These are phyloP conservation scores for Aquilaria sinensis DNA, from an alignment of 345 rosid genomes.

Conservation along the genomic window DNA sequence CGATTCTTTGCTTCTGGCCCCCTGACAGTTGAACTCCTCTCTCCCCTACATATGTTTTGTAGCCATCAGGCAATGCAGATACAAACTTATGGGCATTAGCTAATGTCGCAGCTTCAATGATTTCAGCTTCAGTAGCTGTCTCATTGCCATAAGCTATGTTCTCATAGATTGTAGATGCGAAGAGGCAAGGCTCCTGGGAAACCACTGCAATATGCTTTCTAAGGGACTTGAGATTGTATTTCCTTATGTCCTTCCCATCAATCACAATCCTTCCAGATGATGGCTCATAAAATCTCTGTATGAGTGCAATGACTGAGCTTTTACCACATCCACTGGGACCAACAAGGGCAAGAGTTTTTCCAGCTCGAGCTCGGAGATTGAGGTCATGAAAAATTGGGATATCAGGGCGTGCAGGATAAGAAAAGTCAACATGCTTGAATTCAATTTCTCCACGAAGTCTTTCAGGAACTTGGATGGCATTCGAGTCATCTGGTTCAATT, in stretches of 20 bases:
- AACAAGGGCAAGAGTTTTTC: constrained; percentile 89
- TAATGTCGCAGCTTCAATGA: constrained; percentile 79
- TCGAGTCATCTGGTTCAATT: constrained; percentile 89
- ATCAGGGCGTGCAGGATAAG: constrained; percentile 91
- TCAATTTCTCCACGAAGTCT: constrained; percentile 90
- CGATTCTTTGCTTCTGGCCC: constrained; percentile 94
- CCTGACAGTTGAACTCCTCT: constrained; percentile 93
- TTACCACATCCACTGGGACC: constrained; percentile 99
- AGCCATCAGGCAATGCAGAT: constrained; percentile 74
- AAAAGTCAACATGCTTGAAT: constrained; percentile 88
- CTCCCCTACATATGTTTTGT: constrained; percentile 82
- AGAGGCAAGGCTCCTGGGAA: constrained; percentile 94
- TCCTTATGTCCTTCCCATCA: constrained; percentile 91
- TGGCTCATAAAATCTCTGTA: constrained; percentile 83
- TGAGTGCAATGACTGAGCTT: constrained; percentile 83
- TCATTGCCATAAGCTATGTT: constrained; percentile 95
- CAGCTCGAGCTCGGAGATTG: constrained; percentile 80
- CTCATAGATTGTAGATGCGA: constrained; percentile 72
- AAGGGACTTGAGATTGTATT: constrained; percentile 86
- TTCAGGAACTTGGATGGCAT: constrained; percentile 75
- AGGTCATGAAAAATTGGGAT: constrained; percentile 78
- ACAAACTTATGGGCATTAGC: constrained; percentile 92
- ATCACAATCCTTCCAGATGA: constrained; percentile 83
- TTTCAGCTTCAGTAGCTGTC: constrained; percentile 78
- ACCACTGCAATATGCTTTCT: constrained; percentile 87